Base-by-base conservation (phyloP, 2,329 filamentous ascomycete species). In the Elsinoe australis region DNA sequence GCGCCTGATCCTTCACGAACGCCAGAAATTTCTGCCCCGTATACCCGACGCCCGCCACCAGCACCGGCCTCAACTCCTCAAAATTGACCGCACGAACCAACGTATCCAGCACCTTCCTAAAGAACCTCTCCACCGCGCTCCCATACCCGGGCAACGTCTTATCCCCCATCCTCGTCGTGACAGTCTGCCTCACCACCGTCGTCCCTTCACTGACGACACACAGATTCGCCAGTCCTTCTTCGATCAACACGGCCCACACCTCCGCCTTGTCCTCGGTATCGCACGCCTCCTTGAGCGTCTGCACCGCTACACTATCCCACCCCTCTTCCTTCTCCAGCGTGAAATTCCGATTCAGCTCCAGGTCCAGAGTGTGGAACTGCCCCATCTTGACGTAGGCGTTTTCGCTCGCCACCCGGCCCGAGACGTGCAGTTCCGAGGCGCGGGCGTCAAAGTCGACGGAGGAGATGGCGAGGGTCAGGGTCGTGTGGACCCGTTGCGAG, bases 11-110 rank as follows among this genome's bases (percentile, higher is more conserved):
- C 48, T 81, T 74, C 52, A 85, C 79, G 67, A 85, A 88, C 32
- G 81, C 79, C 48, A 85, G 82, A 62, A 98, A 95, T 15, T 83
- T 82, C 2, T 76, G 70, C 0, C 90, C 90, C 5, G 86, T 80
- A 63, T 94, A 98, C 0, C 90, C 92, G 0, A 92, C 90, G 52
- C 85, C 89, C 1, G 90, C 92, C 2, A 98, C 72, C 15, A 98
- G 71, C 9, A 96, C 69, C 0, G 89, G 87, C 12, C 82, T 75
- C 14, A 80, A 76, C 45, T 74, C 70, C 12, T 71, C 67, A 53
- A 94, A 83, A 61, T 95, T 87, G 59, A 95, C 76, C 51, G 86
- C 82, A 19, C 87, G 78, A 2, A 85, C 69, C 9, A 96, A 73
- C 0, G 86, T 87, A 28, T 83, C 75, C 28, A 94, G 73, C 0